A percentile compares a stretch with the other conserved stretches of the same genome.
phyloP scores from a whole-genome alignment of 495 filamentous ascomycete species.

The Trichoderma gamsii region DNA sequence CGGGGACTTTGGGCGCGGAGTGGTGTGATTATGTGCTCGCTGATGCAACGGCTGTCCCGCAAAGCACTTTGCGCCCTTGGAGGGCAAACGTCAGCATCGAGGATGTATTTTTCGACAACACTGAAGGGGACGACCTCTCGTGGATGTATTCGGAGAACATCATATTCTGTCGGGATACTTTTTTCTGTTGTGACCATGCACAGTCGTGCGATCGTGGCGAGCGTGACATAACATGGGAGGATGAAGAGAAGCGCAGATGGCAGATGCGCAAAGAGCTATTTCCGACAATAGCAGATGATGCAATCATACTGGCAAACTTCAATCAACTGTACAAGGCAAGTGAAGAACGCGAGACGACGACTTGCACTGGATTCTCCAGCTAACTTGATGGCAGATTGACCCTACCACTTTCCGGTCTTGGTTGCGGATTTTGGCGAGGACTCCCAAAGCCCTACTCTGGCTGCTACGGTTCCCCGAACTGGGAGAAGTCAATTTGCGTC shows the following conservation, averaged over 20 bases:
- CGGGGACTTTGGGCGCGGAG: slow-evolving; percentile 90
- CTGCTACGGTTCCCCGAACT: slow-evolving; percentile 93
- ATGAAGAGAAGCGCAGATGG: slow-evolving; percentile 81
- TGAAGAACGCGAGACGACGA: slow-evolving; percentile 64
- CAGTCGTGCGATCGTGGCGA: slow-evolving; percentile 84
- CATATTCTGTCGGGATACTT: slow-evolving; percentile 88
- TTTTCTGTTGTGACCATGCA: slow-evolving; percentile 97
- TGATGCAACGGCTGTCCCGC: slow-evolving; percentile 80
- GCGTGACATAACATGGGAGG: slow-evolving; percentile 65
- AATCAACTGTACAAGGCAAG: slow-evolving; percentile 98
- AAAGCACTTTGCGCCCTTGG: slow-evolving; percentile 70
- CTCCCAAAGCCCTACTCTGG: slow-evolving; percentile 90
- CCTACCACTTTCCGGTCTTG: slow-evolving; percentile 94
- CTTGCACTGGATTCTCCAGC: background rate
- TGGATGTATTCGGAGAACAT: slow-evolving; percentile 99
- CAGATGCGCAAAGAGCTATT: slow-evolving; percentile 93
- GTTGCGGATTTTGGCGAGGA: slow-evolving; percentile 83
- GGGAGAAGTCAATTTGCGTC: slow-evolving; percentile 76
- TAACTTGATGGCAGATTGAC: slow-evolving; percentile 63
- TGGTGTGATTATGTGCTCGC: slow-evolving; percentile 99
- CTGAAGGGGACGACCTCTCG: slow-evolving; percentile 54
- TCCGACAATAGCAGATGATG: slow-evolving; percentile 72
- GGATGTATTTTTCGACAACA: slow-evolving; percentile 64
- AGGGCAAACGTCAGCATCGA: slow-evolving; percentile 66
- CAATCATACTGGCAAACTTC: slow-evolving; percentile 94